These are phyloP conservation scores for Pyrus pyrifolia DNA, from an alignment of 306 rosid species.

Conservation along the genomic window DNA sequence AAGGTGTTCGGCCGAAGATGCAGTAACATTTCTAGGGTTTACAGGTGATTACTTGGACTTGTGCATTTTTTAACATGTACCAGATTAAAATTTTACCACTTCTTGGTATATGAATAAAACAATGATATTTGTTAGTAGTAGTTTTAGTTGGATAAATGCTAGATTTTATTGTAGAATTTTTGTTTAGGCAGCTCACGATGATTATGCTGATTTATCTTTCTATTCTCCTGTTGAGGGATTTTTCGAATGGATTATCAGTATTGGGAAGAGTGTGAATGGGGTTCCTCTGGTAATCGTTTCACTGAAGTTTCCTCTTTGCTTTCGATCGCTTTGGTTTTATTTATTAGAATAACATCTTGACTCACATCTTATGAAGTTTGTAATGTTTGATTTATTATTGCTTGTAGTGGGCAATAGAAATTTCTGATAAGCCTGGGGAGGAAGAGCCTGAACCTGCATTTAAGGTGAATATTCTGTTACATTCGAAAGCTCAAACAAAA, in stretches of 20 bases:
- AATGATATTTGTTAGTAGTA: neutral
- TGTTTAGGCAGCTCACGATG: neutral
- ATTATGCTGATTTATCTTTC: conserved; percentile 43
- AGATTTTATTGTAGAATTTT: neutral
- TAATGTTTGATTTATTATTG: conserved; percentile 11
- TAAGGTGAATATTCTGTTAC: conserved; percentile 54
- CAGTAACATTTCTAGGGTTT: conserved; percentile 76
- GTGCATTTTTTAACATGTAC: conserved; percentile 10
- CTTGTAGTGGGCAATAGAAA: conserved; percentile 87
- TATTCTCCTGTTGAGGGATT: conserved; percentile 66
- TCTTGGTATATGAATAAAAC: neutral
- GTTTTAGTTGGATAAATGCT: conserved; percentile 4
- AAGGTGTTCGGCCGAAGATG: conserved; percentile 60
- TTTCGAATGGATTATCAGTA: conserved; percentile 60
- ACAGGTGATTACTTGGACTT: conserved; percentile 68
- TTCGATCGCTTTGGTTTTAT: neutral
- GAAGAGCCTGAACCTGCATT: conserved; percentile 90
- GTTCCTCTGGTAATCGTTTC: conserved; percentile 75
- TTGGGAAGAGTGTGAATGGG: conserved; percentile 87
- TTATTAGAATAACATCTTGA: neutral
- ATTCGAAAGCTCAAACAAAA: neutral
- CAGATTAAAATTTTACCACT: neutral
- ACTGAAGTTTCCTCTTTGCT: conserved; percentile 6
- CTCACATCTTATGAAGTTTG: conserved; percentile 9
- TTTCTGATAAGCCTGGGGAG: conserved; percentile 90